A percentile compares a stretch with the other conserved stretches of the same genome.
Conservation (phyloP, 2,329 filamentous ascomycete genomes). For the Penicillium polonicum region DNA sequence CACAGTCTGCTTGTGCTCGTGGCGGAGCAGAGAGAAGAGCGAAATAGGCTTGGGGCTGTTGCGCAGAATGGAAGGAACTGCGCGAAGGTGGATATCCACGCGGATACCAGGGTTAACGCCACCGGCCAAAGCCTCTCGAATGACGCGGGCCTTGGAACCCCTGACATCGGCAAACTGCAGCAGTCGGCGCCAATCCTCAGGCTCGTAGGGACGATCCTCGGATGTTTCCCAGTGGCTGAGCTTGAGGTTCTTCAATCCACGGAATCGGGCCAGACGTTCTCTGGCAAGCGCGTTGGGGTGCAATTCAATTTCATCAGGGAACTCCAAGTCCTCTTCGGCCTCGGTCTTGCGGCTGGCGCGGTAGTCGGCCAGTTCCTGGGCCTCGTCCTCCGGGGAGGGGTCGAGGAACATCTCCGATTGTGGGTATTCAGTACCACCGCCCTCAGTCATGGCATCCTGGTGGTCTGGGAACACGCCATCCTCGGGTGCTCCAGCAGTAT, state of each 20-base stretch:
- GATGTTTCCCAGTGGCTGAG: conserved; percentile 85
- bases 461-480: conserved; percentile 68
- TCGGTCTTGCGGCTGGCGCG: conserved; percentile 75
- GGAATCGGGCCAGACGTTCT: conserved; percentile 80
- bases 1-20: conserved; percentile 91
- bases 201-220: conserved; percentile 83
- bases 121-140: conserved; percentile 82
- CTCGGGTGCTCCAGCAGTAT: conserved; percentile 66
- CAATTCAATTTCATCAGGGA: conserved; percentile 95
- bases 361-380: conserved; percentile 77
- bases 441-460: conserved; percentile 66
- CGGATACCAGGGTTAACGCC: conserved; percentile 81
- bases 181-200: conserved; percentile 82
- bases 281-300: conserved; percentile 81
- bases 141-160: conserved; percentile 70
- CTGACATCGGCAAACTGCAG: conserved; percentile 89
- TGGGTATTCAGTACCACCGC: conserved; percentile 81
- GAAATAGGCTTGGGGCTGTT: conserved; percentile 60
- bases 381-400: conserved; percentile 76
- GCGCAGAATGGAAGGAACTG: conserved; percentile 56
- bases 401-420: conserved; percentile 90
- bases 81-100: conserved; percentile 73
- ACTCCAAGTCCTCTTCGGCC: conserved; percentile 86
- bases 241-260: conserved; percentile 86
- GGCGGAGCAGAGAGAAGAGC: conserved; percentile 82